These are phyloP conservation scores for Annulohypoxylon stygium DNA, from an alignment of 495 filamentous ascomycete species.

Conservation along the genomic window DNA sequence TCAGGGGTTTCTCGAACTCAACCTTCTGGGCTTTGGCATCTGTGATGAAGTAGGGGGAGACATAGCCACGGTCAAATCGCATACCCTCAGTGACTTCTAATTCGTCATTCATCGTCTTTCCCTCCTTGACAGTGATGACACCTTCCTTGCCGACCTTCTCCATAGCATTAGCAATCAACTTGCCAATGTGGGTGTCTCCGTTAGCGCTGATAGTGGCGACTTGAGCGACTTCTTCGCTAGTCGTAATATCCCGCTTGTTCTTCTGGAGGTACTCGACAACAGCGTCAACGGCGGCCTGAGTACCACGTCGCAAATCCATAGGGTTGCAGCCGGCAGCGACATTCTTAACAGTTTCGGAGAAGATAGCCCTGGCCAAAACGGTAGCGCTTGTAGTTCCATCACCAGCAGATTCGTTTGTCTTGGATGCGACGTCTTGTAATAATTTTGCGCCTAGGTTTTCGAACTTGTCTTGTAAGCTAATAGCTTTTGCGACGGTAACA, in stretches of 20 bases:
- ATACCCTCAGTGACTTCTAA: constrained; percentile 99
- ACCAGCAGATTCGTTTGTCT: constrained; percentile 99
- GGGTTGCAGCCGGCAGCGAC: constrained; percentile 99
- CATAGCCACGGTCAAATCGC: constrained; percentile 98
- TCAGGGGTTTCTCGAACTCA: constrained; percentile 98
- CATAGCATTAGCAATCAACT: constrained; percentile 97
- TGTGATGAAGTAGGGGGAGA: constrained; percentile 99
- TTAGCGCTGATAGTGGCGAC: constrained; percentile 98
- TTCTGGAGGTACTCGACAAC: constrained; percentile 92
- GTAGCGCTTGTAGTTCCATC: constrained; percentile 98
- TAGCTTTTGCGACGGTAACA: constrained; percentile 93
- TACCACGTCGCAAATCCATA: constrained; percentile 97
- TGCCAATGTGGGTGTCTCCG: constrained; percentile 94
- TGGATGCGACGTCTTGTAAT: constrained; percentile 97
- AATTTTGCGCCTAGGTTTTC: constrained; percentile 98
- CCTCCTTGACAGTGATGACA: constrained; percentile 99
- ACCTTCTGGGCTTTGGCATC: constrained; percentile 98
- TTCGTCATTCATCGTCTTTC: constrained; percentile 98
- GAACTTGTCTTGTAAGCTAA: constrained; percentile 97
- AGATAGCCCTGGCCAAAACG: constrained; percentile 96
- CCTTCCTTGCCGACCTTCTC: constrained; percentile 99
- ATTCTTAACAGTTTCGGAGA: constrained; percentile 99
- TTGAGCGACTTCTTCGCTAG: constrained; percentile 95
- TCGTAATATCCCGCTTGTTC: constrained; percentile 97
- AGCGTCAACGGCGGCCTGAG: constrained; percentile 94